Evolutionary conservation across 371 early-diverging fungal species (phyloP), one percentile per base, ranked within the genome.

Genomic region (Choanephora cucurbitarum): DNA sequence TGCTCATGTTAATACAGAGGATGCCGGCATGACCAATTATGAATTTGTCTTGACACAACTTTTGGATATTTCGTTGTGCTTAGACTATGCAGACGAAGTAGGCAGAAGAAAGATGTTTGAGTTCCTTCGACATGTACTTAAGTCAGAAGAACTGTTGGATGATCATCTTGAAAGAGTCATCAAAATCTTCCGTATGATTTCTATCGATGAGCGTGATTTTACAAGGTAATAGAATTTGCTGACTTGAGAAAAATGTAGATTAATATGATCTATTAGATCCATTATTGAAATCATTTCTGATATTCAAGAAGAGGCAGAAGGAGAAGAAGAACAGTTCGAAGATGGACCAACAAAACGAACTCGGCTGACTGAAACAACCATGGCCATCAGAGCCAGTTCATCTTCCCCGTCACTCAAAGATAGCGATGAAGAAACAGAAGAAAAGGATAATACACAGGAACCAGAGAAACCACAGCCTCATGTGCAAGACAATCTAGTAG

Each of bases 1-100:
- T 32, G 41, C 39, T 7, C 17, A 31, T 19, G 18, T 21, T 7
- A 47, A 46, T 40, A 10, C 46, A 28, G 47, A 37, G 10, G 32
- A 28, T 23, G 23, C 42, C 18, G 5, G 41, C 9, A 17, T 48
- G 15, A 19, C 52, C 3, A 45, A 52, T 10, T 75, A 81, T 44
- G 91, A 87, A 59, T 95, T 91, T 61, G 85, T 93, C 39, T 75
- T 91, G 13, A 77, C 77, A 24, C 93, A 93, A 66, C 68, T 92
- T 41, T 72, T 94, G 49, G 81, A 88, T 51, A 86, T 91, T 39
- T 87, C 89, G 32, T 80, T 80, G 49, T 70, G 81, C n/a, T 73
- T 88, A 5, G 93, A 95, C 49, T 94, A 91, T 60, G 85, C 87
- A 28, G 95, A 95, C 64, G 95, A 95, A 80, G 82, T 88, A 41